phyloP scores from a whole-genome alignment of 1,139 yeast species.

The Geotrichum fermentans region DNA sequence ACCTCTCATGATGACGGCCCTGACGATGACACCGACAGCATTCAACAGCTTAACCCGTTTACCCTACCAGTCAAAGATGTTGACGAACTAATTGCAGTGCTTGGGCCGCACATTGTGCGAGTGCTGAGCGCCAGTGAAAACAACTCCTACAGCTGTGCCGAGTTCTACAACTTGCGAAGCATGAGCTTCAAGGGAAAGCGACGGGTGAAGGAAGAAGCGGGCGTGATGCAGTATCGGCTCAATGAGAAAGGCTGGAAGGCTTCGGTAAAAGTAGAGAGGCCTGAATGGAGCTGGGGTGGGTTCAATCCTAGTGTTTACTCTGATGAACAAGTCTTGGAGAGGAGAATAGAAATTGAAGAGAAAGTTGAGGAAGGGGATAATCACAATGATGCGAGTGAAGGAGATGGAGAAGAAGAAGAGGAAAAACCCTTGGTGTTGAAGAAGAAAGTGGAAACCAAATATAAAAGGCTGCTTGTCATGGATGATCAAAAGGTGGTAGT shows the following conservation, averaged over 20 bases:
- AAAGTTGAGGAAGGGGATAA: background rate
- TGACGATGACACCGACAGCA: slow-evolving; percentile 17
- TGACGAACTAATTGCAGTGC: slow-evolving; percentile 4
- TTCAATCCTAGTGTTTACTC: slow-evolving; percentile 6
- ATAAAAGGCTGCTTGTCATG: slow-evolving; percentile 4
- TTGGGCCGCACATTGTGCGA: slow-evolving; percentile 13
- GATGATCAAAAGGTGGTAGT: slow-evolving; percentile 16
- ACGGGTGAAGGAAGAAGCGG: background rate
- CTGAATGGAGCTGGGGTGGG: slow-evolving; percentile 4
- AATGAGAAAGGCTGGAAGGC: slow-evolving; percentile 18
- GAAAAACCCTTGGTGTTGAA: slow-evolving; percentile 17
- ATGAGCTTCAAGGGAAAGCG: background rate
- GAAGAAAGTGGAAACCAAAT: slow-evolving; percentile 11
- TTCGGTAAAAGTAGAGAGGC: slow-evolving; percentile 13
- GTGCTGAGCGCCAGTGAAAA: slow-evolving; percentile 12
- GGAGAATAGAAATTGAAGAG: slow-evolving; percentile 15
- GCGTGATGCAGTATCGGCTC: slow-evolving; percentile 13
- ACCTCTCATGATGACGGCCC: background rate
- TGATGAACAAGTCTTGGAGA: slow-evolving; percentile 17
- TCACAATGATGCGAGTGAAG: background rate
- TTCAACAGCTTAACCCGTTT: slow-evolving; percentile 13
- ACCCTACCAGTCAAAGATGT: slow-evolving; percentile 15
- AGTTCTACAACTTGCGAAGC: slow-evolving; percentile 10
- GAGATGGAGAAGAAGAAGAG: slow-evolving; percentile 8
- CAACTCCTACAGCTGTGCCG: slow-evolving; percentile 13